Evolutionary conservation across 2,329 filamentous ascomycete genomes (phyloP), one percentile per base, ranked within the genome.

Genomic region (Peltaster fructicola): DNA sequence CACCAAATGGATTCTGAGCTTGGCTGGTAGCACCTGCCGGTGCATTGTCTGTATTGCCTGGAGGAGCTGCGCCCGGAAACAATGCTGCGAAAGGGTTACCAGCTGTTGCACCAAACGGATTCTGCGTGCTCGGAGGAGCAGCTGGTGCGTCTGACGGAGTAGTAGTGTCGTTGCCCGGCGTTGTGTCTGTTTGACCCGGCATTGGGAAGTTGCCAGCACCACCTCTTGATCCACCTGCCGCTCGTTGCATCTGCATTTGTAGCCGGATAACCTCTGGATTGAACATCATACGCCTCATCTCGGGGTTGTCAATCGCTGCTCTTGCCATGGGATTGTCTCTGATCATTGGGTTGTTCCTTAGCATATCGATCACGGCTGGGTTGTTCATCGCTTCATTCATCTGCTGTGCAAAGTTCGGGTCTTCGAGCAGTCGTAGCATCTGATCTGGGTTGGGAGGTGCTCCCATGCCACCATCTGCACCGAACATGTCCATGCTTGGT

Each of bases 381-480:
- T 95, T 95, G 51, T 84, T 79, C 50, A 98, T 75, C 17, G 84
- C 81, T 53, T 93, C 85, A 51, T 88, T 91, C 68, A 98, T 78
- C 27, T 74, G 73, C 37, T 81, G 75, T 35, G 79, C 70, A 29
- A 91, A 73, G 45, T 80, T 75, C 12, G 88, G 88, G 45, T 95
- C 81, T 33, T 78, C 72, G 42, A 98, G 72, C 69, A 93, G 77
- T 35, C 72, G 66, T 29, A 81, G 67, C 48, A 98, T 68, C 30
- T 77, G 65, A 30, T 93, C 84, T 31, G 81, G 69, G 45, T 71
- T 69, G 45, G 68, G 81, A 16, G 81, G 81, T 16, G 84, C 77
- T 17, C 82, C 81, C 82, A 93, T 93, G 31, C 85, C 85, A 42
- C 85, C 85, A 47, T 95, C 85, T 14, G 84, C 80, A 8, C 88